Conservation (phyloP, 78 protist genomes). For the Pigoraptor vietnamica region DNA sequence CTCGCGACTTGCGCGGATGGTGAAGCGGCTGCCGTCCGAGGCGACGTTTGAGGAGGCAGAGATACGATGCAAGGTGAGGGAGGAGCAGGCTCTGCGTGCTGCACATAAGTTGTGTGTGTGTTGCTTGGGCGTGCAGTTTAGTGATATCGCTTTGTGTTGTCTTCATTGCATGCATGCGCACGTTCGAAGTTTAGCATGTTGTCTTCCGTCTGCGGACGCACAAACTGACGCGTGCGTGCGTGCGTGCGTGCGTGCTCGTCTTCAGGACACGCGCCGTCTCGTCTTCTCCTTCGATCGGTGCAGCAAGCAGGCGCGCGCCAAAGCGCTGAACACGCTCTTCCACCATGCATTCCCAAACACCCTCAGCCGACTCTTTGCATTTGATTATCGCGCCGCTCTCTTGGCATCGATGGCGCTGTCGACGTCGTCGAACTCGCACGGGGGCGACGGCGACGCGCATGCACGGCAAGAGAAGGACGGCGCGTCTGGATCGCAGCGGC, state of each 20-base stretch:
- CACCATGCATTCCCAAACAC: neutral
- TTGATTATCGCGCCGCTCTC: neutral
- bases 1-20: neutral
- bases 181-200: too few species aligned
- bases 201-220: too few species aligned
- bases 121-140: neutral
- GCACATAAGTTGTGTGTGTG: too few species aligned
- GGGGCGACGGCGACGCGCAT: neutral
- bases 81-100: too few species aligned
- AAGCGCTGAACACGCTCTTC: neutral
- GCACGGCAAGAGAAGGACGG: neutral
- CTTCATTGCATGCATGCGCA: neutral
- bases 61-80: neutral
- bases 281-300: neutral
- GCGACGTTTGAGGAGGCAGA: neutral
- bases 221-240: neutral
- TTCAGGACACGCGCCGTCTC: neutral
- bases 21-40: neutral
- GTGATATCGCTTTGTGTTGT: neutral
- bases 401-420: neutral
- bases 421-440: neutral
- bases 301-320: neutral
- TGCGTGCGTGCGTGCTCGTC: neutral
- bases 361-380: neutral
- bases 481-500: neutral